Evolutionary conservation across 208 protist species (phyloP).

Genomic region (Crithidia bombi): DNA sequence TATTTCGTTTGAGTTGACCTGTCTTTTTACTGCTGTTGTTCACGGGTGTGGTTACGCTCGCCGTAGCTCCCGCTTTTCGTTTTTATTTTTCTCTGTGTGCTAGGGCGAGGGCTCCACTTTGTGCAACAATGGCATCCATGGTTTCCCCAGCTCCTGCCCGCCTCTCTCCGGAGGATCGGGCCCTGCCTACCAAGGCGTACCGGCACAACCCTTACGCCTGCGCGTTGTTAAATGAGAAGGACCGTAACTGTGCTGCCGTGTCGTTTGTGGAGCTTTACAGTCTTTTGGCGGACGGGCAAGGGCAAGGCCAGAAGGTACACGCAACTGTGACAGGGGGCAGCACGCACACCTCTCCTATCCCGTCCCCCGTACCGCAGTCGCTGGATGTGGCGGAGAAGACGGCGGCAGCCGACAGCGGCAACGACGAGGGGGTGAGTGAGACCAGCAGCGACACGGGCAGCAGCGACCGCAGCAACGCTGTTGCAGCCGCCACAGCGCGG

Average conservation of each 20-base stretch:
- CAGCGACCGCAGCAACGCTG: constrained; percentile 11
- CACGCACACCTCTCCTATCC: constrained; percentile 13
- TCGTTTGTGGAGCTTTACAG: constrained; percentile 35
- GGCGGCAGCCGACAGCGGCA: constrained; percentile 21
- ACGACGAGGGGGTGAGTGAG: constrained; percentile 60
- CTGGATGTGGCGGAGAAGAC: not conserved
- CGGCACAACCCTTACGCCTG: constrained; percentile 58
- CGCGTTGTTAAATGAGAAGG: constrained; percentile 29
- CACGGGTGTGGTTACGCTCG: no score
- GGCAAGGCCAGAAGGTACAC: constrained; percentile 2
- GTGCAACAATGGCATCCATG: constrained; percentile 8
- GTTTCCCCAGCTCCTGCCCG: not conserved
- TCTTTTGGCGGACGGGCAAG: not conserved
- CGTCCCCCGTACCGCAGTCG: not conserved
- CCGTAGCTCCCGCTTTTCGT: no score
- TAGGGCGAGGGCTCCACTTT: not conserved
- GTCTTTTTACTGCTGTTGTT: not conserved
- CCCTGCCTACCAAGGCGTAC: constrained; percentile 25
- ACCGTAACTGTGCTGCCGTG: constrained; percentile 19
- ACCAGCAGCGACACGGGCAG: constrained; percentile 40
- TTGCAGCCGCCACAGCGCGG: not conserved
- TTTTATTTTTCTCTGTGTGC: not conserved
- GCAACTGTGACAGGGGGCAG: not conserved
- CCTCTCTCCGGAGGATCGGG: not conserved
- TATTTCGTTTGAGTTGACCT: not conserved